Evolutionary conservation across 2,329 filamentous ascomycete species (phyloP), one percentile per base, ranked within the genome.

Genomic region (Pestalotiopsis sp.): DNA sequence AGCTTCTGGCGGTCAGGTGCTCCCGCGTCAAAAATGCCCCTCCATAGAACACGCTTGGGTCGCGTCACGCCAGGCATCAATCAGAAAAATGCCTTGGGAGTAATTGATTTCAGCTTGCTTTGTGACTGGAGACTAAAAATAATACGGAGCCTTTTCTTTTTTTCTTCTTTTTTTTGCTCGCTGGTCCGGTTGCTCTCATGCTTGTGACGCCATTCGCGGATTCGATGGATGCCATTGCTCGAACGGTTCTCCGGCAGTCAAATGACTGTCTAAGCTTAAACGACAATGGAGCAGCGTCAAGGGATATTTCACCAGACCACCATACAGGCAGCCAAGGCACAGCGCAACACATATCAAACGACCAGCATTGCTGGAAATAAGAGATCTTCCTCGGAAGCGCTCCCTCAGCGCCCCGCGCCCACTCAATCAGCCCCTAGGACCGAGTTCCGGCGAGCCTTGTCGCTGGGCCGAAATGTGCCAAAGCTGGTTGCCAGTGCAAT

Each of bases 291-390:
- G 57, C 70, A 52, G 14, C 73, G 64, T 41, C 71, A 71, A 49
- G 74, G 83, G 64, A 71, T 82, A 59, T 74, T 82, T 61, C 85
- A 88, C 77, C 84, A 83, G 68, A 87, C 85, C 71, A 87, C 85
- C 68, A 78, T 88, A 39, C 81, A 86, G 66, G 82, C 84, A 62
- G 84, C 84, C 23, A 76, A 80, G 52, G 78, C 79, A 60, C 77
- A 77, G 36, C 80, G 81, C 63, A 20, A n/a, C 4, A 45, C 56
- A 9, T 66, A 58, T 20, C 52, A 45, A 5, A 61, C 20, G n/a
- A 68, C 52, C 38, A 62, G 61, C 12, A 20, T 68, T 39, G 63
- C 83, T 66, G 87, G 87, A 12, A 82, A 82, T 59, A 90, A 90
- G 75, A 81, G 87, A 68, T 71, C 76, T 3, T 71, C 74, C 67